These are phyloP conservation scores for Botrytis medusae DNA, from an alignment of 2,329 filamentous ascomycete genomes.

Conservation along the genomic window DNA sequence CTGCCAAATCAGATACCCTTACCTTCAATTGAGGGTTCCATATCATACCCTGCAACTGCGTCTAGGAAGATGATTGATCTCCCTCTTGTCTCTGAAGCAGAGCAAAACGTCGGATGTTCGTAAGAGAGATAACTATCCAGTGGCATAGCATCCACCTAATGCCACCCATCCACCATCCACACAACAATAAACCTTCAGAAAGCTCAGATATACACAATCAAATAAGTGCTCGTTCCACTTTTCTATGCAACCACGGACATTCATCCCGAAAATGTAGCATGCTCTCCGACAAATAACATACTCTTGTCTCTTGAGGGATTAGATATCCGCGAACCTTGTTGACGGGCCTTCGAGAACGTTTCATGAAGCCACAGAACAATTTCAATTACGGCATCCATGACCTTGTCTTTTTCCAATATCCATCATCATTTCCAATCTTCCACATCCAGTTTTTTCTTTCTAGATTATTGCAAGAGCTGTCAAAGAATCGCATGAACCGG, in stretches of 20 bases:
- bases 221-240: background rate
- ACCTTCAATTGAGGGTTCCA: background rate
- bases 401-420: background rate
- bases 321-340: slow-evolving; percentile 29
- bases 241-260: slow-evolving; percentile 6
- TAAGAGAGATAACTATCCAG: slow-evolving; percentile 23
- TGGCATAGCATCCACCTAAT: slow-evolving; percentile 1
- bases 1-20: slow-evolving; percentile 14
- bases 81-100: slow-evolving; percentile 11
- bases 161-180: background rate
- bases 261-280: background rate
- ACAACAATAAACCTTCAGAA: background rate
- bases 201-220: background rate
- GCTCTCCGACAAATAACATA: background rate
- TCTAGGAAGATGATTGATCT: slow-evolving; percentile 12
- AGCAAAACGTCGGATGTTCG: slow-evolving; percentile 3
- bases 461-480: background rate
- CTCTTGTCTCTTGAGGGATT: background rate
- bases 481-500: slow-evolving; percentile 16
- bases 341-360: slow-evolving; percentile 39
- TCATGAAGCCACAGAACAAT: slow-evolving; percentile 25
- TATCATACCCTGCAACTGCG: background rate
- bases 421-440: slow-evolving; percentile 11
- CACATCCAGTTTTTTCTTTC: background rate
- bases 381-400: slow-evolving; percentile 12